phyloP scores from a whole-genome alignment of 371 early-diverging fungal species.

The Blastocladiella emersonii region DNA sequence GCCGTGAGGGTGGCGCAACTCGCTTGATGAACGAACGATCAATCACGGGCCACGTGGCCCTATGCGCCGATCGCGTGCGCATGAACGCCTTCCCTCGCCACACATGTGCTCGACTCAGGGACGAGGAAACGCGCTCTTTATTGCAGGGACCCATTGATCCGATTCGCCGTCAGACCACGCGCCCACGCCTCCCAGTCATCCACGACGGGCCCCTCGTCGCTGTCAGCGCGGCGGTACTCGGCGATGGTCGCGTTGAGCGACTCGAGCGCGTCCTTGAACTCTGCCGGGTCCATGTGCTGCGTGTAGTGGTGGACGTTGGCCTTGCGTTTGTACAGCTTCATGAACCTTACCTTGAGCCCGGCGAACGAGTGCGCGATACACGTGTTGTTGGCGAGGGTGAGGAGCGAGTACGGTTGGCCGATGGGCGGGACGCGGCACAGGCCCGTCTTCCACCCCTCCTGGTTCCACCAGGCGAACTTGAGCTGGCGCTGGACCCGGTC shows the following conservation, averaged over 20 bases:
- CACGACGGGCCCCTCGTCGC: neutral
- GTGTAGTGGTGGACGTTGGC: neutral
- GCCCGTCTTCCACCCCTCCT: conserved; percentile 39
- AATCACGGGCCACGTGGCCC: no score
- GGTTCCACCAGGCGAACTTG: conserved; percentile 30
- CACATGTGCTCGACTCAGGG: no score
- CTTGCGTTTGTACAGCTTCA: conserved; percentile 26
- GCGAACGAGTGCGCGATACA: conserved; percentile 18
- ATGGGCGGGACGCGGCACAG: conserved; percentile 29
- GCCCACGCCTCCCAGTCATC: neutral
- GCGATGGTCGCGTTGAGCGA: neutral
- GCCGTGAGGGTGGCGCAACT: no score
- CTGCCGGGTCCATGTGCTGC: neutral
- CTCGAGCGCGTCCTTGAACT: neutral
- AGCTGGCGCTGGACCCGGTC: conserved; percentile 21
- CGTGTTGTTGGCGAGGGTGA: conserved; percentile 30
- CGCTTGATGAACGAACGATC: no score
- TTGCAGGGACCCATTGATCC: no score
- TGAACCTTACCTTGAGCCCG: conserved; percentile 16
- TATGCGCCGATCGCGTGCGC: no score
- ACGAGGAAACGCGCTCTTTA: no score
- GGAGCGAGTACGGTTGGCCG: conserved; percentile 19
- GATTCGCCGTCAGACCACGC: no score
- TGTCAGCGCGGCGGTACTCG: neutral
- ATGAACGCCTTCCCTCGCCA: no score